Conservation (phyloP, 495 filamentous ascomycete genomes). For the Talaromyces nanjingensis region DNA sequence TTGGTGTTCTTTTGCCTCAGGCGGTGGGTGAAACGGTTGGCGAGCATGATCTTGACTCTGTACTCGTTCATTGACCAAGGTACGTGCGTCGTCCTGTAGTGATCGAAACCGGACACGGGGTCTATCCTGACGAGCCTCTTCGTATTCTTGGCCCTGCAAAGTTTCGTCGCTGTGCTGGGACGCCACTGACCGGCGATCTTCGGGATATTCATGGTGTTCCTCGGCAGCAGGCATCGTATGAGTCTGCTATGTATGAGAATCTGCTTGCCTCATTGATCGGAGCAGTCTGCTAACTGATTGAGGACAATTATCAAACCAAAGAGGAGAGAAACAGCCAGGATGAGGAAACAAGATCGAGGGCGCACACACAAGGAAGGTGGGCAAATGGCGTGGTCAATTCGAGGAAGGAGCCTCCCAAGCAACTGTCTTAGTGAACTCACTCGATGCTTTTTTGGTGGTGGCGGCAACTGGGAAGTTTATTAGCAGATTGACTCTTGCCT, state of each 20-base stretch:
- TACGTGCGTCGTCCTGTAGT: conserved; percentile 2
- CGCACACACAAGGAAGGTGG: background rate
- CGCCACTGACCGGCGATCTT: background rate
- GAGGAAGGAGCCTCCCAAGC: background rate
- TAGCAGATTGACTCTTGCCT: background rate
- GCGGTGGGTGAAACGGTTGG: conserved; percentile 8
- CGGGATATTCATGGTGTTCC: conserved; percentile 10
- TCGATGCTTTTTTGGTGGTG: background rate
- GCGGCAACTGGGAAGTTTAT: background rate
- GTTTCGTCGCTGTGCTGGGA: conserved; percentile 8
- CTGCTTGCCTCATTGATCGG: background rate
- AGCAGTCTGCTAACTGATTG: background rate
- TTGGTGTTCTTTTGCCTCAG: background rate
- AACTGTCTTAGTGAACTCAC: background rate
- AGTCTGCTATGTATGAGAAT: background rate
- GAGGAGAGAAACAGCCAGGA: background rate
- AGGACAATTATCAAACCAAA: background rate
- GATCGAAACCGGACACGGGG: conserved; percentile 10
- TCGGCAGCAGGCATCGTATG: conserved; percentile 5
- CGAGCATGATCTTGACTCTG: conserved; percentile 6
- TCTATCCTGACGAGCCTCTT: background rate
- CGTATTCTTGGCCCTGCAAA: conserved; percentile 1
- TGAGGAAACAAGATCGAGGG: background rate
- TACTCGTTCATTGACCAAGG: background rate
- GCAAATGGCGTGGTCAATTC: background rate